phyloP scores from a whole-genome alignment of 192 early-diverging fungal genomes.

The Paraglomus occultum region DNA sequence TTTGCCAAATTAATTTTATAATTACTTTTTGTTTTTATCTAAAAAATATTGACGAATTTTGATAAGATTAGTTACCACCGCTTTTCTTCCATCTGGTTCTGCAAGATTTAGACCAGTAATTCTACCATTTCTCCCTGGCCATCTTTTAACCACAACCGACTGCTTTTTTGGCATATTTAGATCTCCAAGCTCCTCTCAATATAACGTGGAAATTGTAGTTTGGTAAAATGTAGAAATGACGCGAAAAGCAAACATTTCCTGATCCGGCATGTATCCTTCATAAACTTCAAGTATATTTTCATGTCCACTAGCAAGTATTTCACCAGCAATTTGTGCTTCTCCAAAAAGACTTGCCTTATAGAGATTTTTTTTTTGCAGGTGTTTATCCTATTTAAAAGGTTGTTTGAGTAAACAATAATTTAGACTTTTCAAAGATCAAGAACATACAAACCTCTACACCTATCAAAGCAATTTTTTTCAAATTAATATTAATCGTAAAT shows the following conservation, averaged over 20 bases:
- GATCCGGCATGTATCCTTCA: neutral
- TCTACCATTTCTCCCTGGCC: neutral
- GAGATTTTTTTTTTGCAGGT: slow-evolving; percentile 4
- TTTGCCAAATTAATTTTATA: no score
- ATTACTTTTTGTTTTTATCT: no score
- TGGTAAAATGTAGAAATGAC: slow-evolving; percentile 12
- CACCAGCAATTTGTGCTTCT: slow-evolving; percentile 6
- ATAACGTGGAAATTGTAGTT: neutral
- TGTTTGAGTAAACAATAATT: neutral
- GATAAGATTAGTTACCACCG: slow-evolving; percentile 1
- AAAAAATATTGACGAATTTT: slow-evolving; percentile 15
- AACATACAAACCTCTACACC: slow-evolving; percentile 14
- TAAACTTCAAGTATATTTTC: neutral
- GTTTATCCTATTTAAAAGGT: slow-evolving; percentile 14
- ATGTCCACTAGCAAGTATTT: slow-evolving; percentile 6
- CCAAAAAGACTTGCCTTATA: neutral
- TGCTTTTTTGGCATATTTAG: neutral
- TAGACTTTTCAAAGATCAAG: neutral
- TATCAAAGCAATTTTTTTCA: neutral
- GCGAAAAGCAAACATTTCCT: neutral
- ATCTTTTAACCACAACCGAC: neutral
- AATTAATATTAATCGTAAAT: slow-evolving; percentile 1
- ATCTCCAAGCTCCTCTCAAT: slow-evolving; percentile 7
- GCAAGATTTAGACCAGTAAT: slow-evolving; percentile 4
- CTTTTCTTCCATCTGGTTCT: neutral